Conservation (phyloP, 2,329 filamentous ascomycete species). For the Blastomyces percursus region DNA sequence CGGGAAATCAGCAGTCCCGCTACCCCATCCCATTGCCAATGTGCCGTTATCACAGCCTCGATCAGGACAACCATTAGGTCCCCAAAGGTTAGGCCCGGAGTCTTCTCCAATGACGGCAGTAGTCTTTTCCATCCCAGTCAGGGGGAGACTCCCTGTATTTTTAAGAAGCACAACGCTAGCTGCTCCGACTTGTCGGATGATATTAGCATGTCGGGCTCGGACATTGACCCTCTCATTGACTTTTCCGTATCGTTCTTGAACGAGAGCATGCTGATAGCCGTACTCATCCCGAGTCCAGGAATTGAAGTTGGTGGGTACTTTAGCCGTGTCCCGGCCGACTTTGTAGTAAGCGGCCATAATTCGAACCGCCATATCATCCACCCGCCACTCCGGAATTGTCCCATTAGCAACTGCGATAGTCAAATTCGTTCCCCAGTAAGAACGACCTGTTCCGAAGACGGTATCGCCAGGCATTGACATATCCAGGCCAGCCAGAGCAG, state of each 20-base stretch:
- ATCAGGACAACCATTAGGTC: constrained; percentile 69
- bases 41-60: constrained; percentile 52
- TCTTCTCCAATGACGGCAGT: constrained; percentile 73
- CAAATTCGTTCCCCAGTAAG: constrained; percentile 77
- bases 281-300: constrained; percentile 74
- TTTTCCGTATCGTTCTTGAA: constrained; percentile 50
- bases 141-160: constrained; percentile 63
- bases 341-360: constrained; percentile 59
- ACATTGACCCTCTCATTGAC: constrained; percentile 79
- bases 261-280: constrained; percentile 55
- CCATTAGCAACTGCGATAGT: constrained; percentile 83
- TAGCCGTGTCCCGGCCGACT: constrained; percentile 45
- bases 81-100: constrained; percentile 60
- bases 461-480: constrained; percentile 83
- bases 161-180: constrained; percentile 83
- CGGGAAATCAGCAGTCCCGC: constrained; percentile 50
- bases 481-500: constrained; percentile 59
- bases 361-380: constrained; percentile 86
- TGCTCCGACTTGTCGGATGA: constrained; percentile 67
- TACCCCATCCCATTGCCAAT: constrained; percentile 54
- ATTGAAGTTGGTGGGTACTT: constrained; percentile 64
- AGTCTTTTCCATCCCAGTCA: constrained; percentile 63
- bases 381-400: constrained; percentile 71
- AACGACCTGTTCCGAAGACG: constrained; percentile 57
- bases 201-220: constrained; percentile 56